Evolutionary conservation across 192 early-diverging fungal species (phyloP).

Genomic region (Coemansia sp.): DNA sequence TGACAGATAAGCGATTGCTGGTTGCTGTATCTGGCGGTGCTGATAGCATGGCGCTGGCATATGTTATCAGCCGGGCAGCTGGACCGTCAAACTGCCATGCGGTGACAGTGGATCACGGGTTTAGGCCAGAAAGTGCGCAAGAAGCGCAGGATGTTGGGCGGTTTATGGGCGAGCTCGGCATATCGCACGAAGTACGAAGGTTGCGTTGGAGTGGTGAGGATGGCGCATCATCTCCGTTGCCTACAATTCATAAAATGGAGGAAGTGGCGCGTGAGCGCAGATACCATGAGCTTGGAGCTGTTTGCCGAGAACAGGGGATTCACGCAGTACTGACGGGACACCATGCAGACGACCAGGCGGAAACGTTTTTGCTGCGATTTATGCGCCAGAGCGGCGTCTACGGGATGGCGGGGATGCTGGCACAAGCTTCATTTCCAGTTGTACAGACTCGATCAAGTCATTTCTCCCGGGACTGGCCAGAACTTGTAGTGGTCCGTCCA

Average conservation of each 20-base stretch:
- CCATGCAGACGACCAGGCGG: slow-evolving; percentile 53
- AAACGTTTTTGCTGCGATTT: slow-evolving; percentile 50
- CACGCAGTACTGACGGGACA: slow-evolving; percentile 46
- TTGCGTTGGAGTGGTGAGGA: slow-evolving; percentile 17
- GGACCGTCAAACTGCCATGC: slow-evolving; percentile 34
- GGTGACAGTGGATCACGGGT: slow-evolving; percentile 50
- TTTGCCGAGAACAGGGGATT: slow-evolving; percentile 13
- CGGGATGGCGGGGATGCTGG: slow-evolving; percentile 41
- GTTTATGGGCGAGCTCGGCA: slow-evolving; percentile 31
- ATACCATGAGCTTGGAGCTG: slow-evolving; percentile 24
- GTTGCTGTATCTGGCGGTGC: slow-evolving; percentile 55
- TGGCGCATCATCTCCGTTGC: not conserved
- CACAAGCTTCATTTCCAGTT: slow-evolving; percentile 16
- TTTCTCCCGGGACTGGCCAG: not conserved
- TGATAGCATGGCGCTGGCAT: slow-evolving; percentile 56
- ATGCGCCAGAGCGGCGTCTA: slow-evolving; percentile 40
- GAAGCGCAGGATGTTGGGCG: slow-evolving; percentile 36
- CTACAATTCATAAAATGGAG: slow-evolving; percentile 32
- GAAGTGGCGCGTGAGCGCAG: slow-evolving; percentile 39
- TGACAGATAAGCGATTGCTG: slow-evolving; percentile 33
- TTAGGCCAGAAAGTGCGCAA: slow-evolving; percentile 36
- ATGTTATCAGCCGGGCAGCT: slow-evolving; percentile 26
- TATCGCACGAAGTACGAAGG: slow-evolving; percentile 27
- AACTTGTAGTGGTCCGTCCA: slow-evolving; percentile 33
- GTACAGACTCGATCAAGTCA: not conserved